Evolutionary conservation across 306 rosid species (phyloP).

Genomic region (Vigna nakashimae): DNA sequence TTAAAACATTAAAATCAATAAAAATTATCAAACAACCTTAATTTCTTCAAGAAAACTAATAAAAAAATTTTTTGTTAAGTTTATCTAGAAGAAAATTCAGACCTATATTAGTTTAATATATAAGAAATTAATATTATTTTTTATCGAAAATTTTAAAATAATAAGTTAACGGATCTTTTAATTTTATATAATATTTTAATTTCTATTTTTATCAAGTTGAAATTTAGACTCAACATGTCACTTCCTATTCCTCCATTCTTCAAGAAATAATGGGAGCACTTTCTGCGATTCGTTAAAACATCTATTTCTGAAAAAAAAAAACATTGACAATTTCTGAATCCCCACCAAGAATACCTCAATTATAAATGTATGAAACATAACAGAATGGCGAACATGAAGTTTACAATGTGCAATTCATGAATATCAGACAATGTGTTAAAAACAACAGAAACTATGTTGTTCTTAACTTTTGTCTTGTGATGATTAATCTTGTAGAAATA

Average conservation of each 20-base stretch:
- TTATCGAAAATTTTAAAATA: too few species aligned
- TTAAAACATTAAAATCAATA: too few species aligned
- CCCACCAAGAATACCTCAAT: background rate
- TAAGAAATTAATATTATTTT: too few species aligned
- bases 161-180: too few species aligned
- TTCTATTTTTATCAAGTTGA: too few species aligned
- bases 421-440: background rate
- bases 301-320: background rate
- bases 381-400: slow-evolving; percentile 23
- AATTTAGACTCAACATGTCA: background rate
- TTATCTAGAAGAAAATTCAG: fast-evolving
- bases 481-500: background rate
- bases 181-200: too few species aligned
- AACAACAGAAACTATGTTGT: too few species aligned
- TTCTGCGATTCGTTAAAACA: background rate
- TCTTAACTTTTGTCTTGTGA: too few species aligned
- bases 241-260: background rate
- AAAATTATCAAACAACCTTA: too few species aligned
- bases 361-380: background rate
- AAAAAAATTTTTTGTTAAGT: fast-evolving
- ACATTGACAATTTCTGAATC: background rate
- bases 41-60: too few species aligned
- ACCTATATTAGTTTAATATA: too few species aligned
- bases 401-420: slow-evolving; percentile 28
- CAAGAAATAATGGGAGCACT: background rate